Evolutionary conservation across 2,329 filamentous ascomycete species (phyloP), one percentile per base, ranked within the genome.

Genomic region (Monosporascus cannonballus): DNA sequence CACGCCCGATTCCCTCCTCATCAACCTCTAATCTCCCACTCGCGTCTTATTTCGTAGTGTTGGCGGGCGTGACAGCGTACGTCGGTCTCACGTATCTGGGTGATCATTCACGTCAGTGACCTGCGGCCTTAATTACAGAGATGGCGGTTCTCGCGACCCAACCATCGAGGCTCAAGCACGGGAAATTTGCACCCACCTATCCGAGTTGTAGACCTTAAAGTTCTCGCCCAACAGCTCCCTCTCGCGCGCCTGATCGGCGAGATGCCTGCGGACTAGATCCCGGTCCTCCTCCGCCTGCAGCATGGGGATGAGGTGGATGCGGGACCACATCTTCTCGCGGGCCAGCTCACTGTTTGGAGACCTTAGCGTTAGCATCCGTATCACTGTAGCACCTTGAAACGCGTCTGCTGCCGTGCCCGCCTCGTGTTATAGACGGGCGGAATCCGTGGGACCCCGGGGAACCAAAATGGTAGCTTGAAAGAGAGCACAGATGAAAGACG

Each of bases 321-420:
- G 87, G 56, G 90, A 84, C 94, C 94, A 99, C 84, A 96, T 94
- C 80, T 97, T 99, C 70, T 99, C 94, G 64, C 94, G 90, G 58
- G 86, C 89, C 61, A 96, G 86, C 74, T 99, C 94, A 68, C 92
- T 96, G 65, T 9, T 30, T 18, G 8, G 25, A 25, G 22, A 18
- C 9, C 9, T 9, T 14, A 14, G 30, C 9, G 30, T 34, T 34
- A 34, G 30, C 30, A 34, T 34, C 30, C 30, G 27, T 30, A 34
- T 34, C 30, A 34, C 30, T 14, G 11, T 34, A 34, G 2, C 11
- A 4, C 9, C 30, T 34, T 34, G 30, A 14, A 34, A 14, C 11
- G 30, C 9, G 30, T 9, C 30, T 34, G 30, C 9, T 34, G 30
- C 4, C 30, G 11, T 34, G 30, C 11, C 5, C 30, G 4, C 4